Percentiles rank a stretch among this genome's conserved stretches.
Evolutionary conservation across 371 early-diverging fungal genomes (phyloP).

Genomic region (Mucor indicus): DNA sequence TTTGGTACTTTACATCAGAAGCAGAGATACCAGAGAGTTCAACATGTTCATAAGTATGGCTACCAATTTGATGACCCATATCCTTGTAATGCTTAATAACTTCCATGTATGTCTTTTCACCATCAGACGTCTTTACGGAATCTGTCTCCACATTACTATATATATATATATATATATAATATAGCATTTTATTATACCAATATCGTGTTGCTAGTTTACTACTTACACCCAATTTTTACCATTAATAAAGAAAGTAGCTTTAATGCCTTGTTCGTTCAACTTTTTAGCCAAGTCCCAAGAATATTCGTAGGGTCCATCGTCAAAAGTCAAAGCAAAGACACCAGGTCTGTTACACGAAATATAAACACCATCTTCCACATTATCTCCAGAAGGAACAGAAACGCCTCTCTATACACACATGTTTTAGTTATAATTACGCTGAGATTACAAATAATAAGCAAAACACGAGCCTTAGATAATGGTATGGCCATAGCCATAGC

Average conservation of each 20-base stretch:
- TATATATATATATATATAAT: no score
- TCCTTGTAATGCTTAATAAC: constrained; percentile 17
- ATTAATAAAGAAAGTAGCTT: constrained; percentile 66
- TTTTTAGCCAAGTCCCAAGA: constrained; percentile 15
- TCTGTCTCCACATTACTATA: constrained; percentile 16
- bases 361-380: neutral
- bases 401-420: no score
- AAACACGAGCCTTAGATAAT: no score
- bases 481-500: no score
- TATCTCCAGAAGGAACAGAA: no score
- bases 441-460: no score
- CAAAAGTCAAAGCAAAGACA: constrained; percentile 26
- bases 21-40: constrained; percentile 11
- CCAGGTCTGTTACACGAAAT: constrained; percentile 14
- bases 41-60: constrained; percentile 21
- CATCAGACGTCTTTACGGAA: constrained; percentile 11
- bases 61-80: constrained; percentile 22
- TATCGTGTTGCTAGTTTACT: no score
- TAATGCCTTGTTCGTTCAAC: constrained; percentile 13
- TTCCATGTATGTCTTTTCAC: constrained; percentile 22
- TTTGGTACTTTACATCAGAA: constrained; percentile 11
- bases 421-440: no score
- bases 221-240: constrained; percentile 39
- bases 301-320: constrained; percentile 25
- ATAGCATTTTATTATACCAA: no score